phyloP scores from a whole-genome alignment of 2,329 filamentous ascomycete species.

The Diaporthe sp. region DNA sequence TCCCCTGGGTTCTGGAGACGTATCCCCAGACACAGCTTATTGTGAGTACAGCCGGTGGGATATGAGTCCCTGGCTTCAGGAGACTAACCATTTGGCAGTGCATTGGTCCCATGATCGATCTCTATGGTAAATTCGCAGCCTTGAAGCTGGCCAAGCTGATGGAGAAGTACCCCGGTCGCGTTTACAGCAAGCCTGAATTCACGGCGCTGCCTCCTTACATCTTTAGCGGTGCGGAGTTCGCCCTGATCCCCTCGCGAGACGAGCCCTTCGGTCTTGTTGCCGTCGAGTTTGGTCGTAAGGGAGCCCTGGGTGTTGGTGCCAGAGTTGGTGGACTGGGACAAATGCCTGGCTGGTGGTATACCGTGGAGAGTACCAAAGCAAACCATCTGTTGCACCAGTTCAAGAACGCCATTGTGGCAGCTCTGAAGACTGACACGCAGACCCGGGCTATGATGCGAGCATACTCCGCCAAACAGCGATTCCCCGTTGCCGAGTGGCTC shows the following conservation, averaged over 20 bases:
- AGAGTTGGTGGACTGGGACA: constrained; percentile 73
- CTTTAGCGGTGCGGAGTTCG: constrained; percentile 75
- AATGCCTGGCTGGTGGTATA: constrained; percentile 79
- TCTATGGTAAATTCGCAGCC: constrained; percentile 74
- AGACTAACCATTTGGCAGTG: constrained; percentile 44
- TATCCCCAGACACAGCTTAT: constrained; percentile 69
- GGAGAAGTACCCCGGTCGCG: constrained; percentile 72
- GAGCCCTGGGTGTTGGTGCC: constrained; percentile 72
- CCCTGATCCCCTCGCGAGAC: constrained; percentile 75
- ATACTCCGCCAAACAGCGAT: constrained; percentile 70
- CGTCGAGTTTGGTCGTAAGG: constrained; percentile 75
- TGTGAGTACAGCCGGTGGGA: constrained; percentile 1
- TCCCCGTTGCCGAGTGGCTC: constrained; percentile 74
- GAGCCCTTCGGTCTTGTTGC: constrained; percentile 77
- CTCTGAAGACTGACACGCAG: constrained; percentile 64
- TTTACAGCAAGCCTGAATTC: constrained; percentile 76
- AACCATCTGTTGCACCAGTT: constrained; percentile 72
- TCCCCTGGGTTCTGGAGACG: constrained; percentile 68
- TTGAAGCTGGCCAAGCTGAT: constrained; percentile 72
- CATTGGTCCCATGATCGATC: constrained; percentile 72
- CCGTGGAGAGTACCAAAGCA: constrained; percentile 68
- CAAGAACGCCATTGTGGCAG: constrained; percentile 69
- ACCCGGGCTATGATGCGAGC: constrained; percentile 71
- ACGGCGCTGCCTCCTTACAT: constrained; percentile 73
- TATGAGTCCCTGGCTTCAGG: too few relatives aligned